Conservation (phyloP, 805 yeast genomes). For the Ogataea saltuana region DNA sequence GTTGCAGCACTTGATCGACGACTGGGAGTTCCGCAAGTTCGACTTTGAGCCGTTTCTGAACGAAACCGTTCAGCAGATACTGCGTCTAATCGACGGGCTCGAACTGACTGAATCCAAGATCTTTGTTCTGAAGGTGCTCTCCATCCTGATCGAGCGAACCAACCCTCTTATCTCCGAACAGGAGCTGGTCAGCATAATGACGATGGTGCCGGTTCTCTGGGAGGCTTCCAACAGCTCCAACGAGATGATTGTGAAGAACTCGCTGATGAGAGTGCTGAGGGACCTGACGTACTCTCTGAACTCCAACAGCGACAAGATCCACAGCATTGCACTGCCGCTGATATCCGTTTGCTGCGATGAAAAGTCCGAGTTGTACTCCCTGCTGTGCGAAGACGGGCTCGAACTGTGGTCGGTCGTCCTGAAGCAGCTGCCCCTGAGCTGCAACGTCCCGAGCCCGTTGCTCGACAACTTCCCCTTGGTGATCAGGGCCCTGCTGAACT, state of each 20-base stretch:
- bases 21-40: conserved; percentile 78
- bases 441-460: conserved; percentile 39
- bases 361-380: conserved; percentile 50
- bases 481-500: conserved; percentile 58
- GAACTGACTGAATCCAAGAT: conserved; percentile 73
- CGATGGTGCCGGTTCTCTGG: conserved; percentile 75
- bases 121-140: conserved; percentile 66
- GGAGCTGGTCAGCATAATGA: conserved; percentile 51
- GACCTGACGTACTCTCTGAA: conserved; percentile 59
- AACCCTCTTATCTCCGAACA: conserved; percentile 59
- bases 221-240: conserved; percentile 49
- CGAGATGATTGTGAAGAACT: conserved; percentile 50
- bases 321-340: conserved; percentile 65
- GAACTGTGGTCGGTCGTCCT: conserved; percentile 78
- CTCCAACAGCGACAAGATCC: conserved; percentile 46
- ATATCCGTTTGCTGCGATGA: conserved; percentile 63
- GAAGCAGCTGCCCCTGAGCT: conserved; percentile 53
- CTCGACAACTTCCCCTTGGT: conserved; percentile 50
- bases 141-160: conserved; percentile 62
- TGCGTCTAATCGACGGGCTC: conserved; percentile 51
- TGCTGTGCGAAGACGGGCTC: conserved; percentile 81
- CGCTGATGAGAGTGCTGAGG: conserved; percentile 55
- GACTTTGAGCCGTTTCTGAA: conserved; percentile 67
- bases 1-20: conserved; percentile 68
- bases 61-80: conserved; percentile 47